A percentile compares a stretch with the other conserved stretches of the same genome.
Conservation (phyloP, 164 flowering plant species). For the Protea cynaroides region DNA sequence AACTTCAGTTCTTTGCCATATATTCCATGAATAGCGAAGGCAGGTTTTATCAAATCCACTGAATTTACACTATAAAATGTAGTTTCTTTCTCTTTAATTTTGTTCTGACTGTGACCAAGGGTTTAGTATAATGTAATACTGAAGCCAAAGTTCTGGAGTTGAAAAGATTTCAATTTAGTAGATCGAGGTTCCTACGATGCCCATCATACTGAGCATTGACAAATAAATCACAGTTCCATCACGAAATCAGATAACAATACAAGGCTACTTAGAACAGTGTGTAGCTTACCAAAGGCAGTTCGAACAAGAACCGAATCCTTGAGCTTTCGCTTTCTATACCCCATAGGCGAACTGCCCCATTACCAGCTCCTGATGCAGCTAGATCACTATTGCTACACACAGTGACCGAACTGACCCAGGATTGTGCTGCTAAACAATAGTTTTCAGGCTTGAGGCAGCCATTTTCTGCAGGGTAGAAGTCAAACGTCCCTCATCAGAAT, state of each 20-base stretch:
- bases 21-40: no score
- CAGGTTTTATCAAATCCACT: no score
- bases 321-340: constrained; percentile 55
- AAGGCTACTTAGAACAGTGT: not conserved
- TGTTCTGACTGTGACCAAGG: no score
- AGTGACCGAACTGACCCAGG: constrained; percentile 81
- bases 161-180: no score
- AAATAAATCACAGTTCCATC: not conserved
- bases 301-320: constrained; percentile 52
- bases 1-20: no score
- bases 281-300: constrained; percentile 70
- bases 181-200: no score
- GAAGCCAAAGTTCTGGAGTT: no score
- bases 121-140: no score
- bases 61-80: no score
- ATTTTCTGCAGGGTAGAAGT: constrained; percentile 35
- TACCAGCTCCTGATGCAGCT: constrained; percentile 98
- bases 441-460: constrained; percentile 19
- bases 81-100: no score
- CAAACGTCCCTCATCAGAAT: not conserved
- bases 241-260: not conserved
- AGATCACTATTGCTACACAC: constrained; percentile 86
- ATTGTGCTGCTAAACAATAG: constrained; percentile 37
- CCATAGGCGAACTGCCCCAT: constrained; percentile 84
- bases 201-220: no score